Evolutionary conservation across 345 rosid species (phyloP), one percentile per base, ranked within the genome.

Genomic region (Schrenkiella parvula): DNA sequence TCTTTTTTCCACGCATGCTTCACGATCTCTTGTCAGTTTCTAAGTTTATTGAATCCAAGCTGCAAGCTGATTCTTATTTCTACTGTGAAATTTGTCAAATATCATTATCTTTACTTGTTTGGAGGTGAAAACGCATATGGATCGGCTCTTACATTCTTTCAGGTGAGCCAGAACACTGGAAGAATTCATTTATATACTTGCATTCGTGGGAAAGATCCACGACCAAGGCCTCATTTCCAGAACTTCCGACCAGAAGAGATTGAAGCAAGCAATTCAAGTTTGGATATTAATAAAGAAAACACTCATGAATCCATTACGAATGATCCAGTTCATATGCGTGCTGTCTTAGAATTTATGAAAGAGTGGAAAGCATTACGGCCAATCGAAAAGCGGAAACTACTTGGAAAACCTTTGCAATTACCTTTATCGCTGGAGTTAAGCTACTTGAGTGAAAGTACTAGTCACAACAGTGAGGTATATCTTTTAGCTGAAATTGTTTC

Each of bases 161-260:
- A 93, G 98, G 96, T 91, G 72, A 93, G 97, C 79, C 86, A 81
- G 76, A 87, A 91, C 75, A 88, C 98, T 34, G 95, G 90, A 75
- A 86, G 98, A 84, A 84, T 93, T 69, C 97, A 93, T 75, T 78
- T 93, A 55, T 91, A 89, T 81, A 84, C 87, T 47, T 91, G 98
- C 82, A 75, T 72, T 64, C 84, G 70, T 4, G 96, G 95, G 44
- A 68, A 72, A 65, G 96, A 91, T 72, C 80, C 84, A 70, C 84
- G 97, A 79, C 98, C 96, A 55, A 80, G 73, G 70, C 96, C 98
- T 41, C 83, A 83, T 41, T 91, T 80, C 80, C 83, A 84, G 80
- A 93, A 79, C 83, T 89, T 93, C 51, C 89, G 87, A 31, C 95
- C 82, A 1, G 98, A 93, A 72, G 98, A 93, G 64, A 73, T 91